These are phyloP conservation scores for Venturia aucupariae DNA, from an alignment of 2,329 filamentous ascomycete genomes.

Conservation along the genomic window DNA sequence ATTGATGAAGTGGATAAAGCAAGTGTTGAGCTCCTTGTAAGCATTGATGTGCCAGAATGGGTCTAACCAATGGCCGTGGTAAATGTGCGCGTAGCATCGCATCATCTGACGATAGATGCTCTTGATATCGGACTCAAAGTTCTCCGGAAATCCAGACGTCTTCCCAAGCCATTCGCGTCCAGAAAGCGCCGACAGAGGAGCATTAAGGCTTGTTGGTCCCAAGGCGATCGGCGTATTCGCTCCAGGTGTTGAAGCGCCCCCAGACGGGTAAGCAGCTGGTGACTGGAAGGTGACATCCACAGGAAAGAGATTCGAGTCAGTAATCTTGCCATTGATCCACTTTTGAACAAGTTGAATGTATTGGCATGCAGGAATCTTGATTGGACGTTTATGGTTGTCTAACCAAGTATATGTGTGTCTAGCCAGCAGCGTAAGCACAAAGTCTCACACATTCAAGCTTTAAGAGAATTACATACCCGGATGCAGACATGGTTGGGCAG, in stretches of 20 bases:
- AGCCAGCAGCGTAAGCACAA: conserved; percentile 23
- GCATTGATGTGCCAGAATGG: conserved; percentile 40
- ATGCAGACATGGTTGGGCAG: conserved; percentile 91
- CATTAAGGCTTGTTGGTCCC: conserved; percentile 37
- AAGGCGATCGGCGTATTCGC: conserved; percentile 35
- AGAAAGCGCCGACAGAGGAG: conserved; percentile 53
- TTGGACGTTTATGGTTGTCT: conserved; percentile 75
- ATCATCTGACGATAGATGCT: conserved; percentile 48
- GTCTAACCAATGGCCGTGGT: conserved; percentile 43
- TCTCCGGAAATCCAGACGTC: conserved; percentile 58
- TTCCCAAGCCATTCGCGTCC: conserved; percentile 80
- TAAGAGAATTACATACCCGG: conserved; percentile 53
- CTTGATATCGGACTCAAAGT: conserved; percentile 66
- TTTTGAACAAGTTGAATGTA: conserved; percentile 95
- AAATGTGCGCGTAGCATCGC: conserved; percentile 45
- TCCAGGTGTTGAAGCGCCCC: conserved; percentile 39
- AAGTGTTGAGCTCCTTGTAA: conserved; percentile 44
- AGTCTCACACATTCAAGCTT: not conserved
- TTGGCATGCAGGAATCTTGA: conserved; percentile 83
- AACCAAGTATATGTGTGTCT: conserved; percentile 97
- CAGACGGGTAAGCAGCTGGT: conserved; percentile 42
- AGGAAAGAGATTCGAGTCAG: conserved; percentile 82
- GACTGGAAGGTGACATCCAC: conserved; percentile 64
- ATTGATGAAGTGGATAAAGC: conserved; percentile 45
- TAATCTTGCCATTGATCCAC: conserved; percentile 94